phyloP scores from a whole-genome alignment of 2,329 filamentous ascomycete species.

The Ploettnerulaceae sp. region DNA sequence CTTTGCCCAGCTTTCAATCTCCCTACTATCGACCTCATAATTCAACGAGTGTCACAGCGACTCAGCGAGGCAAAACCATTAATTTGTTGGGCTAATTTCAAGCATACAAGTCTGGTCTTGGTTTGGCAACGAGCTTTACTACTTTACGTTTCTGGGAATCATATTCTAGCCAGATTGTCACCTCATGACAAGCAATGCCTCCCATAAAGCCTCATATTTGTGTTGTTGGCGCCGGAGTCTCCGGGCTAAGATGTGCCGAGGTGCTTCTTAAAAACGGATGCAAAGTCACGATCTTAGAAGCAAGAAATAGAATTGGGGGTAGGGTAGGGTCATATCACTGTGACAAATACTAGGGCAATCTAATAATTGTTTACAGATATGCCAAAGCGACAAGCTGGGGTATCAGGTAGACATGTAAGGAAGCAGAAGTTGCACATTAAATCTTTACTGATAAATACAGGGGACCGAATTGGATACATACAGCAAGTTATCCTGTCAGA shows the following conservation, averaged over 20 bases:
- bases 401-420: conserved; percentile 32
- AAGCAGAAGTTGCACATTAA: not conserved
- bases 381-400: conserved; percentile 21
- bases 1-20: too few species aligned
- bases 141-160: too few species aligned
- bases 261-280: conserved; percentile 48
- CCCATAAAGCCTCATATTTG: conserved; percentile 28
- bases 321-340: conserved; percentile 15
- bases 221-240: conserved; percentile 52
- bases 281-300: conserved; percentile 53
- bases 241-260: conserved; percentile 52
- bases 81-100: too few species aligned
- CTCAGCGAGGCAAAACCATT: too few species aligned
- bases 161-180: too few species aligned
- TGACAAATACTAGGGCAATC: not conserved
- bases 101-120: too few species aligned
- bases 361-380: conserved; percentile 10
- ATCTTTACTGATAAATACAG: not conserved
- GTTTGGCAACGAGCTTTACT: too few species aligned
- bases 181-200: too few species aligned
- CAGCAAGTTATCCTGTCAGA: not conserved
- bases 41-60: too few species aligned
- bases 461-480: conserved; percentile 33
- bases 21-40: too few species aligned
- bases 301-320: conserved; percentile 50